These are phyloP conservation scores for Hymenochaete sp. DNA, from an alignment of 1,284 basidiomycete species.

Conservation along the genomic window DNA sequence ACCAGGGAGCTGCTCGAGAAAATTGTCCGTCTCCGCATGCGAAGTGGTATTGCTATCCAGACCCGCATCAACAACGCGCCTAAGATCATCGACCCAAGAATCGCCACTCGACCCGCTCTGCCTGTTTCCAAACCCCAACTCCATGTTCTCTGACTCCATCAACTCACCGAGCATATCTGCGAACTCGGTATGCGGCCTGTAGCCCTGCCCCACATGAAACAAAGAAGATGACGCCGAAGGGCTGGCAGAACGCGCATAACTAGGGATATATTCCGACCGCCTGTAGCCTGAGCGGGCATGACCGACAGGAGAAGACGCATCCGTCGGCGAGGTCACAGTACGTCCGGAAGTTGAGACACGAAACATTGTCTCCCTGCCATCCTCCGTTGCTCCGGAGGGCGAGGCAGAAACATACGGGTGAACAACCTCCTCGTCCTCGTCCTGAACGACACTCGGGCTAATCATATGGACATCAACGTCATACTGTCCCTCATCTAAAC, in stretches of 20 bases:
- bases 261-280: constrained; percentile 3
- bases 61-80: constrained; percentile 2
- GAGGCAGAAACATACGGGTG: constrained; percentile 4
- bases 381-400: constrained; percentile 12
- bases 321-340: constrained; percentile 14
- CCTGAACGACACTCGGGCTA: constrained; percentile 9
- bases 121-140: background rate
- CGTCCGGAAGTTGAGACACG: constrained; percentile 9
- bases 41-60: background rate
- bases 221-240: constrained; percentile 15
- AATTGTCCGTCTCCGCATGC: constrained; percentile 12
- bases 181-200: constrained; percentile 1
- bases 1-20: constrained; percentile 10
- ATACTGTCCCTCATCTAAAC: constrained; percentile 1
- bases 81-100: constrained; percentile 15
- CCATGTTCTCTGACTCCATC: constrained; percentile 11
- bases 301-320: constrained; percentile 9
- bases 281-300: constrained; percentile 7
- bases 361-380: constrained; percentile 8
- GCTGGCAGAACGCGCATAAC: constrained; percentile 13
- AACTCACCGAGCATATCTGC: constrained; percentile 8
- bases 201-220: constrained; percentile 3
- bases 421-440: constrained; percentile 8
- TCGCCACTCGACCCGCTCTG: constrained; percentile 5
- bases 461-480: constrained; percentile 17